Percentiles rank a stretch among this genome's conserved stretches.
Conservation (phyloP, 2,329 filamentous ascomycete species). For the Eutypa lata region DNA sequence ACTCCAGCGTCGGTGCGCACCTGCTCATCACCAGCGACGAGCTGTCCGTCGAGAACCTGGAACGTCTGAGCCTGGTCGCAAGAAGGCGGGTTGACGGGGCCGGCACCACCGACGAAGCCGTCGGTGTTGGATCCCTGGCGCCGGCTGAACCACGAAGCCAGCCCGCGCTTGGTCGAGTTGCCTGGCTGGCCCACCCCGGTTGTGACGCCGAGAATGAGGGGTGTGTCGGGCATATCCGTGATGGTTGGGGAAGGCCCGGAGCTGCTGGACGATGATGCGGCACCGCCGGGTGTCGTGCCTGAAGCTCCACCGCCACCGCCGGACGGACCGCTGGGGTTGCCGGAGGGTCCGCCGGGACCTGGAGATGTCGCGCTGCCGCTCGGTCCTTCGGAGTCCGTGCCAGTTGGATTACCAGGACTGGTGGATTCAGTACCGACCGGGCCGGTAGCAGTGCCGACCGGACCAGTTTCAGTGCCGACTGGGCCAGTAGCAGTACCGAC, state of each 20-base stretch:
- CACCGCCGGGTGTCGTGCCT: not conserved
- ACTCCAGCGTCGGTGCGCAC: conserved; percentile 8
- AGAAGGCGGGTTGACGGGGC: conserved; percentile 6
- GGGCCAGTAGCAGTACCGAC: no score
- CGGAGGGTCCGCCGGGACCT: not conserved
- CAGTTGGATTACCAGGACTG: no score
- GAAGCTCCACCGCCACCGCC: not conserved
- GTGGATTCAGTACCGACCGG: no score
- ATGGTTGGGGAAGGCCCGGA: not conserved
- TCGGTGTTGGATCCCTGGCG: conserved; percentile 3
- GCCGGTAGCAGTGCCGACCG: no score
- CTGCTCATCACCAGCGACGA: conserved; percentile 7
- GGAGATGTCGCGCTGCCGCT: no score
- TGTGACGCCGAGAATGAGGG: not conserved
- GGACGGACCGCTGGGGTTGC: not conserved
- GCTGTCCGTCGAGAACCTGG: conserved; percentile 8
- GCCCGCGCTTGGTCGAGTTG: not conserved
- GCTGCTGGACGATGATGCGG: not conserved
- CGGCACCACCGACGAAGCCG: conserved; percentile 11
- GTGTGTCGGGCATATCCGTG: not conserved
- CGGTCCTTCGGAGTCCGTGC: no score
- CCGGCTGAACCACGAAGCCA: not conserved
- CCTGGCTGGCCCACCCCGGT: not conserved
- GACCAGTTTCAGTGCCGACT: no score
- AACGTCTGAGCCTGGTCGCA: conserved; percentile 13